A percentile compares a stretch with the other conserved stretches of the same genome.
Evolutionary conservation across 176 grass and related monocot genomes (phyloP).

Genomic region (Paspalum notatum): DNA sequence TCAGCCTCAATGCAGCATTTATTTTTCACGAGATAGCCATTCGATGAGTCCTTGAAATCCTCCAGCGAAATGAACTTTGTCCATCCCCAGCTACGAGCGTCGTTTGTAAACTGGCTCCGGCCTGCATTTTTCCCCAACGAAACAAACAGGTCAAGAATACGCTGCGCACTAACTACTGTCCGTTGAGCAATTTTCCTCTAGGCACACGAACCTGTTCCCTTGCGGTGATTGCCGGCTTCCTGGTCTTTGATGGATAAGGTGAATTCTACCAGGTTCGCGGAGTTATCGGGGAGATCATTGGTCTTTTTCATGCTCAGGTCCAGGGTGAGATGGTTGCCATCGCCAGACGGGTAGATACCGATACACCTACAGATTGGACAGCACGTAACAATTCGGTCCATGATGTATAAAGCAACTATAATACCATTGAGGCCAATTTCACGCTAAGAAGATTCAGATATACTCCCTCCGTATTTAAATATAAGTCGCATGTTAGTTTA

Average conservation of each 20-base stretch:
- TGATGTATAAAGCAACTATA: background rate
- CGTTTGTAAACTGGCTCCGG: background rate
- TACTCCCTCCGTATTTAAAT: too few relatives aligned
- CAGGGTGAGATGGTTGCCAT: conserved; percentile 29
- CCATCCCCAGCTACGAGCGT: background rate
- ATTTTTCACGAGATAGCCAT: conserved; percentile 34
- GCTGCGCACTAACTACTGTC: background rate
- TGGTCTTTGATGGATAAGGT: conserved; percentile 39
- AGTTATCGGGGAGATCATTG: background rate
- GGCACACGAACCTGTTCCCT: conserved; percentile 16
- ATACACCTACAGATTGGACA: conserved; percentile 36
- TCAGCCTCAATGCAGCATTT: conserved; percentile 32
- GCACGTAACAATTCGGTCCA: background rate
- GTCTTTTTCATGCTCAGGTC: conserved; percentile 5
- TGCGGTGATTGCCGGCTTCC: background rate
- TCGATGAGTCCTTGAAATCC: conserved; percentile 39
- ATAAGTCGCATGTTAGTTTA: too few relatives aligned
- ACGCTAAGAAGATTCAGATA: background rate
- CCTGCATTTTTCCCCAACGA: background rate
- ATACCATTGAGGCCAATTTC: background rate
- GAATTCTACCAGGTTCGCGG: conserved; percentile 31
- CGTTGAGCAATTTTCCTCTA: background rate
- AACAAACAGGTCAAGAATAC: background rate
- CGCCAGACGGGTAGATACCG: background rate
- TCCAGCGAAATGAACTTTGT: conserved; percentile 19